A percentile compares a stretch with the other conserved stretches of the same genome.
phyloP scores from a whole-genome alignment of 202 grass and related monocot genomes.

The Musa balbisiana region DNA sequence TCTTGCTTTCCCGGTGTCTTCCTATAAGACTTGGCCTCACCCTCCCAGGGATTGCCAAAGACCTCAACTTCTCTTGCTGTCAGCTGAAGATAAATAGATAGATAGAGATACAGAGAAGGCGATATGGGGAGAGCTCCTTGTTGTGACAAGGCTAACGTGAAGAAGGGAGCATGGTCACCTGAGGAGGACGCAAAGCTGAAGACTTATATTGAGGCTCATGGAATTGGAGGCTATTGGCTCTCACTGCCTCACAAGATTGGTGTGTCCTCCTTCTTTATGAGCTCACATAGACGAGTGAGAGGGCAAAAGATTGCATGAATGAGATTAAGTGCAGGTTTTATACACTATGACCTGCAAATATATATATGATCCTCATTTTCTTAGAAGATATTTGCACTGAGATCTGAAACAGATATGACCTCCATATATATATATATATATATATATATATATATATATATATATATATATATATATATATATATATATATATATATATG shows the following conservation, averaged over 20 bases:
- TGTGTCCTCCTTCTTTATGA: conserved; percentile 15
- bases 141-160: conserved; percentile 96
- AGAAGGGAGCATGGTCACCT: conserved; percentile 91
- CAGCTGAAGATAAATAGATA: background rate
- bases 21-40: conserved; percentile 56
- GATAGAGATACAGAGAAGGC: background rate
- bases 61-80: background rate
- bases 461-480: no score
- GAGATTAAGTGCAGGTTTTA: no score
- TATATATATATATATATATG: no score
- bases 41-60: conserved; percentile 18
- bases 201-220: conserved; percentile 81
- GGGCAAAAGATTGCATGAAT: no score
- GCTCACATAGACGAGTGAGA: no score
- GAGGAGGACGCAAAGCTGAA: conserved; percentile 96
- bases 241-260: conserved; percentile 95
- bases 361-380: no score
- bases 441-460: no score
- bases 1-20: conserved; percentile 32
- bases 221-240: conserved; percentile 93
- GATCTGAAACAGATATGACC: no score
- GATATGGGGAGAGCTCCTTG: conserved; percentile 89
- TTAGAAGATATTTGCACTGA: no score
- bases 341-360: no score
- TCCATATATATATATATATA: no score